Evolutionary conservation across 208 protist genomes (phyloP), one percentile per base, ranked within the genome.

Genomic region (Leishmania braziliensis): DNA sequence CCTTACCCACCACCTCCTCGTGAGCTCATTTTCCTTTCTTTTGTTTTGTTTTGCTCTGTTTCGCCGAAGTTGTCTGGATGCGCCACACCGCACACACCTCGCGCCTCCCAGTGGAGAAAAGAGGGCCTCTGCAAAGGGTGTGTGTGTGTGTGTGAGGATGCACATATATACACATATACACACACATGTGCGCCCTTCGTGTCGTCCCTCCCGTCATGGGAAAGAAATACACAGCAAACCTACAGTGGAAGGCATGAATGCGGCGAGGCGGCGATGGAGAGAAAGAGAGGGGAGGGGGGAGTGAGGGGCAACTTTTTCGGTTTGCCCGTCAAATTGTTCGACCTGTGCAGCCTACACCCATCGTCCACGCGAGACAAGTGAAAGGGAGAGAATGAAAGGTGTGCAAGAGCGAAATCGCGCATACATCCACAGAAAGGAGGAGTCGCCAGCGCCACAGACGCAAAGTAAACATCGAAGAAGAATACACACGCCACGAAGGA

Each of bases 381-480:
- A 54, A 66, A 69, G 51, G 53, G 54, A 77, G 36, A 14, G 73
- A 78, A 14, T 29, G 78, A 69, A 63, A 60, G 60, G 62, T 0
- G 46, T 70, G 72, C 18, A 82, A 70, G 23, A n/a, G 70, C 23
- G n/a, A 43, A 75, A 29, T 20, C 68, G 50, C 33, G 10, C 66
- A 72, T 14, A 72, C 0, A 48, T 3, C 26, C 33, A 43, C 63
- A 23, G 33, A 50, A 43, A 39, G 16, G 26, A 82, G n/a, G 53
- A 74, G 29, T 12, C 26, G 29, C 68, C 33, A 72, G 6, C 68
- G 8, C 20, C 2, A 36, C 29, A 20, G 26, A 23, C 0, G 14
- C 62, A 20, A 68, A 23, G 36, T 5, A 51, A 43, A 29, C 68
- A 50, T 50, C 33, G 33, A 72, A 39, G 39, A 29, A 8, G 26